Evolutionary conservation across 805 yeast species (phyloP), one percentile per base, ranked within the genome.

Genomic region (Priceomyces fermenticarens): DNA sequence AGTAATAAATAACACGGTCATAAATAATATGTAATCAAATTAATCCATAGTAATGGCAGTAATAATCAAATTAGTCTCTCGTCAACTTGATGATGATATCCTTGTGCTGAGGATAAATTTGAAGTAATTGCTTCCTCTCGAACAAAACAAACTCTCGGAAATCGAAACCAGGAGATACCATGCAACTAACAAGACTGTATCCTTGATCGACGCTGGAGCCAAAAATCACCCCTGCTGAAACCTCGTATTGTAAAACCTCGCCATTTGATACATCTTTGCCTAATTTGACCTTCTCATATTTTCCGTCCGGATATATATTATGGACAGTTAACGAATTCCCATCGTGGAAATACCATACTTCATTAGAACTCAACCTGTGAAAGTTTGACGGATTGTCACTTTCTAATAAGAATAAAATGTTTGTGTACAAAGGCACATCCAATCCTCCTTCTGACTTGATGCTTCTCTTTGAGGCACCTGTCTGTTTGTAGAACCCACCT

Each of bases 331-430:
- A 44, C 2, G 57, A 45, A 8, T 41, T 30, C 1, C 60, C 60
- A 10, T 51, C 54, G 30, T 55, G 60, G 35, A 38, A 55, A 32
- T 52, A 54, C 55, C 57, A 55, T 4, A 55, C 50, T 41, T 55
- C 60, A 35, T 55, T 52, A 1, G 60, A 55, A 12, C 44, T 41
- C 30, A 55, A 41, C 39, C 45, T 44, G 39, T 55, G 60, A 35
- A 54, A 55, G 15, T 51, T 42, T 2, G 58, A 54, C 3, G 53
- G 51, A 25, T 49, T 49, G n/a, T 44, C 39, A 14, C 51, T 48
- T 39, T 47, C 51, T 31, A 52, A 42, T n/a, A 55, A 30, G 35
- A 51, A 55, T 20, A 47, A 47, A 20, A 55, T 55, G 43, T 50
- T 55, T 23, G 60, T 52, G 39, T 41, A 54, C 13, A 54, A 37